Percentiles rank a stretch among this genome's conserved stretches.
phyloP scores from a whole-genome alignment of 2,329 filamentous ascomycete species.

The Eutypella sp. region DNA sequence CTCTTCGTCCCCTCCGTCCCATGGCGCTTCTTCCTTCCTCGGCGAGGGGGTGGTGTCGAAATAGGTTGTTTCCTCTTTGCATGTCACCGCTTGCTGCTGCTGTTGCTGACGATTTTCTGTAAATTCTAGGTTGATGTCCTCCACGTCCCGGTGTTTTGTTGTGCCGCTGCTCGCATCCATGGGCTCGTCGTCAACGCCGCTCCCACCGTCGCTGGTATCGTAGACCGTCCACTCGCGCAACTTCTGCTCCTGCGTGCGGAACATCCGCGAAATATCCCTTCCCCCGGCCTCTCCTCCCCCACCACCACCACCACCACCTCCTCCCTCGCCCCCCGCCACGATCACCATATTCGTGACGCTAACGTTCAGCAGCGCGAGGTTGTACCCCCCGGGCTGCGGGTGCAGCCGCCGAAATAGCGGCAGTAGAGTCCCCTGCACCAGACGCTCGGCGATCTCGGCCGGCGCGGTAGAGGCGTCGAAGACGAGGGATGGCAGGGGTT shows the following conservation, averaged over 20 bases:
- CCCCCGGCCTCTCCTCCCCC: constrained; percentile 36
- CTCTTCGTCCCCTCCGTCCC: not conserved
- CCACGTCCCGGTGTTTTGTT: too few species aligned
- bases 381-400: constrained; percentile 65
- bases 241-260: constrained; percentile 65
- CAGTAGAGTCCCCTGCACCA: constrained; percentile 65
- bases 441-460: constrained; percentile 58
- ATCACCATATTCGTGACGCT: constrained; percentile 80
- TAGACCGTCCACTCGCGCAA: constrained; percentile 62
- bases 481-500: constrained; percentile 66
- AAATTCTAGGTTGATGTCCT: too few species aligned
- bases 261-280: constrained; percentile 78
- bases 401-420: constrained; percentile 73
- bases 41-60: too few species aligned
- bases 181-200: too few species aligned
- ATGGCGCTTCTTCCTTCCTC: too few species aligned
- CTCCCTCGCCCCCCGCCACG: constrained; percentile 40
- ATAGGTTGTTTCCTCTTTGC: too few species aligned
- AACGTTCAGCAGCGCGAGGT: constrained; percentile 78
- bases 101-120: too few species aligned
- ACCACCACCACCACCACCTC: constrained; percentile 39
- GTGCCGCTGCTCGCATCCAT: too few species aligned
- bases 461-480: constrained; percentile 59
- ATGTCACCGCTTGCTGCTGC: not conserved
- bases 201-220: constrained; percentile 24